Base-by-base conservation (phyloP, 805 yeast species). In the Clavispora santaluciae region DNA sequence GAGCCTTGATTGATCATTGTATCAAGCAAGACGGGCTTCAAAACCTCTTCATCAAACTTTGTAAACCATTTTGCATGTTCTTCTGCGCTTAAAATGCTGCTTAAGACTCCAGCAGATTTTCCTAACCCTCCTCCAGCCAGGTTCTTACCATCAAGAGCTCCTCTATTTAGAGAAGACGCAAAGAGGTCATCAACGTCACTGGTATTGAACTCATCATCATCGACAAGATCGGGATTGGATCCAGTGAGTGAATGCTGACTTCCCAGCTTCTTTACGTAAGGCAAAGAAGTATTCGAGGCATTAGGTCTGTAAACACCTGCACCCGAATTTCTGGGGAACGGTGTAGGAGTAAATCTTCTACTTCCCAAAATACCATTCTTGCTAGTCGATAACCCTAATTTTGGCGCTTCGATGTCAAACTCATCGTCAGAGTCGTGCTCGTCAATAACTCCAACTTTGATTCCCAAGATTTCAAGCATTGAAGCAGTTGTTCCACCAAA, bases 401-500 rank as follows among this genome's bases (percentile, higher is more conserved):
- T 57, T 39, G 86, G 72, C 28, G 86, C 85, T 63, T 90, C 97
- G 36, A 89, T 83, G 57, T 91, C 97, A 60, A 91, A 91, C 60
- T 93, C 99, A 56, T 93, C 98, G 62, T 93, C 99, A 38, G 88
- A 79, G 37, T 66, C 63, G 28, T 57, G 51, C 42, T 87, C 95
- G 50, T 83, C 91, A 15, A 86, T 73, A 48, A 91, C 87, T 1
- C 99, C 99, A 2, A 95, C 85, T 52, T 85, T 83, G 52, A 93
- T 95, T 35, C 95, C 93, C 51, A 93, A 71, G 50, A 91, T 86
- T 60, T 93, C 99, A 44, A 93, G 75, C 99, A 93, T 93, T 34
- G 95, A 86, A 1, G 99, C 97, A 0, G 98, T 93, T 1, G 99
- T 93, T 28, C 99, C 99, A 44, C 99, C 99, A 61, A 93, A 93